Evolutionary conservation across 805 yeast species (phyloP), one percentile per base, ranked within the genome.

Genomic region (Lachancea nothofagi): DNA sequence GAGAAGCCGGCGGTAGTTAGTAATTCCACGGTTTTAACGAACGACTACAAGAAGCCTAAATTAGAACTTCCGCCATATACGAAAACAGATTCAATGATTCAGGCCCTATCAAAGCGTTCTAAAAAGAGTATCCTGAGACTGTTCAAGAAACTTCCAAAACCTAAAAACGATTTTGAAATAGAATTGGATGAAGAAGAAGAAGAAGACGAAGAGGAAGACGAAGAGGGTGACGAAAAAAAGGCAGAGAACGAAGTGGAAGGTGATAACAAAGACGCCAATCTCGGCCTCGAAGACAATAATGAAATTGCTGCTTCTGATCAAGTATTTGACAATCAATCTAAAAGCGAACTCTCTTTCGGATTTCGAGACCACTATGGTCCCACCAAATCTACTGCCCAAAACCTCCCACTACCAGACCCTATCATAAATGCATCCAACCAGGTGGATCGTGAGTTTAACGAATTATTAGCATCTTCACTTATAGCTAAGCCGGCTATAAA

Each of bases 81-180:
- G n/a, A n/a, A n/a, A n/a, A n/a, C n/a, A n/a, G n/a, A n/a, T n/a
- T n/a, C n/a, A n/a, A n/a, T n/a, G 14, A 21, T 15, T 24, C 9
- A 33, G 28, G 13, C 15, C 4, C 19, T 14, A 8, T 7, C 32
- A 2, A 36, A 29, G 17, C 29, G 23, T 12, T 22, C 29, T 4
- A 29, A 29, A 17, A 36, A 31, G 20, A 29, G 33, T 18, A 38
- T 52, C 3, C 27, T 42, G 3, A 44, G 48, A 2, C 48, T 59
- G 31, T 62, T 71, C 27, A 54, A 55, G 1, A 33, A 44, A 1
- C 47, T 70, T 15, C 73, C 76, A 1, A 40, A 49, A n/a, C 73
- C 76, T 0, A 61, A 60, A 43, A 72, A 74, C 44, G 75, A 72
- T 36, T 72, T 69, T 45, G 76, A 72, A 41, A 55, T 72, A 7